Evolutionary conservation across 768 basidiomycete genomes (phyloP).

Genomic region (Macrolepiota fuliginosa): DNA sequence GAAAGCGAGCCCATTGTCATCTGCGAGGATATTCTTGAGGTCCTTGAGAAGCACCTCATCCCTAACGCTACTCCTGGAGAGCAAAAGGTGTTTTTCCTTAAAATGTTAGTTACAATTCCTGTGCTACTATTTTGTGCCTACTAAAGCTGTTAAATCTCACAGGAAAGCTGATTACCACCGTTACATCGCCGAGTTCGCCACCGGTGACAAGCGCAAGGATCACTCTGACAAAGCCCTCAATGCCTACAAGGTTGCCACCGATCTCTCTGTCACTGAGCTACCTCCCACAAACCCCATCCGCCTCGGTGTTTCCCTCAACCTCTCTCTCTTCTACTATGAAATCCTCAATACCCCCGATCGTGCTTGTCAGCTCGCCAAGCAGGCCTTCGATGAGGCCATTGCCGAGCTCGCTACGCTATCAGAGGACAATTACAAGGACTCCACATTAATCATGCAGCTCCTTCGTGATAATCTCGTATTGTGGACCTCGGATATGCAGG

Average conservation of each 20-base stretch:
- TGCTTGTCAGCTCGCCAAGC: slow-evolving; percentile 98
- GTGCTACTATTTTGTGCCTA: background rate
- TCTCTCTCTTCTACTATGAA: slow-evolving; percentile 99
- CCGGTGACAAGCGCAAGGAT: slow-evolving; percentile 95
- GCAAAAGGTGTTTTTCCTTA: slow-evolving; percentile 99
- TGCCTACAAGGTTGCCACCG: slow-evolving; percentile 96
- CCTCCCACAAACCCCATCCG: slow-evolving; percentile 97
- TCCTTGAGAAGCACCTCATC: slow-evolving; percentile 97
- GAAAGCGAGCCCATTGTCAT: slow-evolving; percentile 96
- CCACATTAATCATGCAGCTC: slow-evolving; percentile 95
- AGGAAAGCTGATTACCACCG: slow-evolving; percentile 99
- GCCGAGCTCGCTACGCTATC: slow-evolving; percentile 98
- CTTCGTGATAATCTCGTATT: slow-evolving; percentile 96
- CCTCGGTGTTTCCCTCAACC: slow-evolving; percentile 97
- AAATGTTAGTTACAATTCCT: slow-evolving; percentile 64
- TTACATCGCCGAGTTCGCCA: slow-evolving; percentile 98
- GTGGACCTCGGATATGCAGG: slow-evolving; percentile 99
- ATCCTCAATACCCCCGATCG: slow-evolving; percentile 98
- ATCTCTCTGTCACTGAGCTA: slow-evolving; percentile 94
- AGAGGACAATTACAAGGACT: slow-evolving; percentile 99
- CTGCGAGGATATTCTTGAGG: slow-evolving; percentile 97
- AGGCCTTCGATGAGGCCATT: slow-evolving; percentile 98
- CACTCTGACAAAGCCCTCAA: slow-evolving; percentile 96
- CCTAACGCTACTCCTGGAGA: slow-evolving; percentile 96
- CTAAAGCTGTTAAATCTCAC: slow-evolving; percentile 19